Evolutionary conservation across 345 rosid genomes (phyloP), one percentile per base, ranked within the genome.

Genomic region (Eucalyptus polyanthemos): DNA sequence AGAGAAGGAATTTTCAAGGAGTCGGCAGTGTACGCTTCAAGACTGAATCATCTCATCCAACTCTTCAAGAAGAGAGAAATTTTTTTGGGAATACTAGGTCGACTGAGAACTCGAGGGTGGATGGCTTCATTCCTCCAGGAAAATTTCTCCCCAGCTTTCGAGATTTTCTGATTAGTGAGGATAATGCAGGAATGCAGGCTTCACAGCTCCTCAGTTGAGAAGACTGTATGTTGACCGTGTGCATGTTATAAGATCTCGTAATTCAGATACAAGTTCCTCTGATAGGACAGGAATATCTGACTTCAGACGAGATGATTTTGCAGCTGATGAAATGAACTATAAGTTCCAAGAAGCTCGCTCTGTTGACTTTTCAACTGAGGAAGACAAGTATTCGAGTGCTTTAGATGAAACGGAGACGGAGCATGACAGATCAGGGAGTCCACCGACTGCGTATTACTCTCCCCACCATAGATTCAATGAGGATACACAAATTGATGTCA

Each of bases 201-300:
- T 90, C 21, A 92, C 89, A 50, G 90, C 88, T 90, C 95, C 11
- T 90, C 91, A 51, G 89, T 86, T 6, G 99, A 97, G 95, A 97
- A 95, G 92, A 95, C 98, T 96, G 90, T 96, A 96, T 92, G 91
- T 96, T 88, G 99, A 97, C 92, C 91, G 94, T 80, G 91, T 95
- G 87, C 95, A 93, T 67, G 88, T n/a, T 88, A 89, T 88, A 80
- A 91, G 89, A 60, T 90, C 93, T 88, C 89, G 72, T 60, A 60
- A 81, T 60, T 89, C 94, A 67, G 65, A 54, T 90, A 88, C 92
- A 72, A 51, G 89, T 53, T 87, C 91, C 50, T 50, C 72, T 13
- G 27, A 76, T 40, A 76, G 40, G 34, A 91, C 65, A 50, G 86
- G 72, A 80, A 44, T 81, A 58, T 65, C 42, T 56, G 87, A 90